Evolutionary conservation across 1,284 basidiomycete genomes (phyloP), one percentile per base, ranked within the genome.

Genomic region (Malassezia furfur): DNA sequence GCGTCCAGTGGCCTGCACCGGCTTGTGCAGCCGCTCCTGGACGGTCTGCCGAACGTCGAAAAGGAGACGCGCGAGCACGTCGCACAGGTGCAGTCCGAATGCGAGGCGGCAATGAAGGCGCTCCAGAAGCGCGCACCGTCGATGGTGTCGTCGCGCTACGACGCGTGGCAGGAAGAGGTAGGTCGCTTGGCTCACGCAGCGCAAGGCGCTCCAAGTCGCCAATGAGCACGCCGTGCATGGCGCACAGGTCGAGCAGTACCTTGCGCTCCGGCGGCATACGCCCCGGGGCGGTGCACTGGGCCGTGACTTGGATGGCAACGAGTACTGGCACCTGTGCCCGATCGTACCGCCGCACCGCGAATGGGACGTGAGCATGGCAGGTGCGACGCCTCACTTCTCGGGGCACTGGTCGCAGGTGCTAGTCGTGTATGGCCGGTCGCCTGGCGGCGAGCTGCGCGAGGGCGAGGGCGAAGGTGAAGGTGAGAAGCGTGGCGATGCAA

Each of bases 291-390:
- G 60, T 2, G 57, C 60, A 11, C 40, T 62, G 35, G 60, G 60
- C 21, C 37, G 44, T 25, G 60, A 62, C 49, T 32, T 46, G 11
- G 46, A 53, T 12, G 60, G 60, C 3, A 50, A 50, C 30, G 50
- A 49, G 48, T 62, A 60, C 40, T 62, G 60, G 60, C 60, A 62
- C 31, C 46, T 62, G 17, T 48, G 53, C 2, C 54, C 54, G 4
- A 35, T 34, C 51, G 48, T 11, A 39, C 31, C 36, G 31, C 25
- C 30, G 44, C 25, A 17, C 21, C 32, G 25, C 12, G 44, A 40
- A 12, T 21, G 36, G 10, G 32, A 34, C 8, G 39, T 30, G 10
- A 1, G 9, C 2, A 35, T 12, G 3, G 40, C 41, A 10, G 31
- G 35, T 5, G 43, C 25, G 8, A 34, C 19, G 3, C 25, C 32